These are phyloP conservation scores for Metschnikowia lunata DNA, from an alignment of 805 yeast genomes.

Conservation along the genomic window DNA sequence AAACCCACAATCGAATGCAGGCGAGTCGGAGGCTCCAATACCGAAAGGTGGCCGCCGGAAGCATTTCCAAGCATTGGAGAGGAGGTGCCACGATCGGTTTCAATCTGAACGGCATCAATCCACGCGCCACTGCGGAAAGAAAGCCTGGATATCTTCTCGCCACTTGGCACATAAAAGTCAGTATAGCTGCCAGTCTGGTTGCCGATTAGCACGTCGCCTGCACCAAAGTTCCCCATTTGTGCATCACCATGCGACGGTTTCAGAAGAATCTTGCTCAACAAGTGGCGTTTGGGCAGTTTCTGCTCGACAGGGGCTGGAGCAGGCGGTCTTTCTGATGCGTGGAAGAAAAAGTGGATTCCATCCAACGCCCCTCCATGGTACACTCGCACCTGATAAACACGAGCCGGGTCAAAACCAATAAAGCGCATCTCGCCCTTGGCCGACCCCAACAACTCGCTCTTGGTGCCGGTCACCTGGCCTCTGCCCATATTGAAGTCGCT, in stretches of 20 bases:
- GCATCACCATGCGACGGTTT: conserved; percentile 3
- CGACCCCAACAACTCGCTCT: conserved; percentile 33
- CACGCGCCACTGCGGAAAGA: conserved; percentile 74
- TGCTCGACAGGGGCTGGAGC: conserved; percentile 25
- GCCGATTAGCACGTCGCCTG: conserved; percentile 39
- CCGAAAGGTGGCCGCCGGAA: conserved; percentile 55
- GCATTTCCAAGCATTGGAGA: conserved; percentile 63
- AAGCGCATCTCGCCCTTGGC: conserved; percentile 16
- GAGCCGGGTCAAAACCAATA: conserved; percentile 29
- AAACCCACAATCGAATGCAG: conserved; percentile 64
- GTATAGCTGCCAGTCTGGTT: conserved; percentile 47
- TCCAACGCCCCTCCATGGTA: conserved; percentile 77
- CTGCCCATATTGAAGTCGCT: conserved; percentile 41
- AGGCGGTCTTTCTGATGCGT: not conserved
- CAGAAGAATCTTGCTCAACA: conserved; percentile 14
- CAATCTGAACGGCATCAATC: conserved; percentile 82
- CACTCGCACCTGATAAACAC: conserved; percentile 53
- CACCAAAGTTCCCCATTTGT: not conserved
- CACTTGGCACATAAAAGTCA: conserved; percentile 51
- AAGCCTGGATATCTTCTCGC: conserved; percentile 59
- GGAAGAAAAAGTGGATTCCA: conserved; percentile 59
- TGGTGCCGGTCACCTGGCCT: conserved; percentile 37
- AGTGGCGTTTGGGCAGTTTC: conserved; percentile 45
- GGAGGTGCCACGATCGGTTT: conserved; percentile 52
- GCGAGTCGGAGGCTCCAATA: conserved; percentile 54